Percentiles rank a stretch among this genome's conserved stretches.
phyloP scores from a whole-genome alignment of 192 early-diverging fungal genomes.

The Podila clonocystis region DNA sequence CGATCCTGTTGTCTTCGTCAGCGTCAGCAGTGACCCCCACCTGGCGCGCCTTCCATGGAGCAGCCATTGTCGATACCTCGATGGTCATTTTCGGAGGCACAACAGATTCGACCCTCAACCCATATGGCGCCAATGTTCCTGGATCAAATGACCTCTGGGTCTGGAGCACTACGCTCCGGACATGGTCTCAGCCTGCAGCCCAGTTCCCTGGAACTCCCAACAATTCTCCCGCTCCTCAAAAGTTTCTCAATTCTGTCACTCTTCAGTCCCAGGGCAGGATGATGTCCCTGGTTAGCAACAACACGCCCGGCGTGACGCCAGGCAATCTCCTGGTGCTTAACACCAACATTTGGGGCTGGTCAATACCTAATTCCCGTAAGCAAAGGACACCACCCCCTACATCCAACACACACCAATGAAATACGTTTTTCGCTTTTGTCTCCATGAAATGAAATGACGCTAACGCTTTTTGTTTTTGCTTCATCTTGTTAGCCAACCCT shows the following conservation, averaged over 20 bases:
- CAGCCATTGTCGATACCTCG: slow-evolving; percentile 45
- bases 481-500: slow-evolving; percentile 20
- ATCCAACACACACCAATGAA: background rate
- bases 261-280: slow-evolving; percentile 56
- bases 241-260: slow-evolving; percentile 41
- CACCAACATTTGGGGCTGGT: slow-evolving; percentile 57
- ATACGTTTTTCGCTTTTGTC: slow-evolving; percentile 13
- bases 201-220: slow-evolving; percentile 19
- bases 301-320: slow-evolving; percentile 23
- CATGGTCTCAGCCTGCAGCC: slow-evolving; percentile 56
- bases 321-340: slow-evolving; percentile 52
- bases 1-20: background rate
- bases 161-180: slow-evolving; percentile 55
- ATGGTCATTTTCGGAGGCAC: slow-evolving; percentile 62
- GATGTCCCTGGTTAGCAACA: slow-evolving; percentile 56
- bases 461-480: background rate
- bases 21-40: slow-evolving; percentile 21
- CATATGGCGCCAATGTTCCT: slow-evolving; percentile 22
- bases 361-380: slow-evolving; percentile 57
- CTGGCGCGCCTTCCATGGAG: slow-evolving; percentile 49
- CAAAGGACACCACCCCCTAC: background rate
- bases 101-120: slow-evolving; percentile 32
- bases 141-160: slow-evolving; percentile 58
- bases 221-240: slow-evolving; percentile 43
- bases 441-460: background rate